Percentiles rank a stretch among this genome's conserved stretches.
Conservation (phyloP, 1,139 yeast genomes). For the Sugiyamaella paludigena region DNA sequence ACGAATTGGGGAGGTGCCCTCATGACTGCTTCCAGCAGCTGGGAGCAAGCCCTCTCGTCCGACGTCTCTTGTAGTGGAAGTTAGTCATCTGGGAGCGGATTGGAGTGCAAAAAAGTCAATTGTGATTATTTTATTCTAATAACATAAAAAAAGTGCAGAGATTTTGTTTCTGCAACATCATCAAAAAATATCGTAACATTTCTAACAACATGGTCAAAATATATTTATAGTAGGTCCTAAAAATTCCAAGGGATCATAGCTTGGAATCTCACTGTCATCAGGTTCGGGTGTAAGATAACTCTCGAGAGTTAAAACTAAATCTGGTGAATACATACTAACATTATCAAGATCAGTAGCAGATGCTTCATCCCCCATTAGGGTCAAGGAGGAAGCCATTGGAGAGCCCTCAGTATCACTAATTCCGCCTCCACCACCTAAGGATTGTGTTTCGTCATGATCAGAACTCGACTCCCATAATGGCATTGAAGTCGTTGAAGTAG, state of each 20-base stretch:
- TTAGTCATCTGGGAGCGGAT: too few relatives aligned
- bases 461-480: conserved; percentile 12
- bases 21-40: too few relatives aligned
- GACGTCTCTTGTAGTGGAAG: too few relatives aligned
- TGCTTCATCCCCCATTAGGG: conserved; percentile 9
- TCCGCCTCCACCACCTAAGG: conserved; percentile 7
- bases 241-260: conserved; percentile 29
- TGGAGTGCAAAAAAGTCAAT: background rate
- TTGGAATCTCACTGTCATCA: conserved; percentile 20
- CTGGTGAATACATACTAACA: conserved; percentile 17
- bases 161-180: too few relatives aligned
- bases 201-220: conserved; percentile 19
- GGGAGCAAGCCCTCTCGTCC: too few relatives aligned
- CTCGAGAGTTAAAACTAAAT: conserved; percentile 24
- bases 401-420: conserved; percentile 10
- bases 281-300: conserved; percentile 30
- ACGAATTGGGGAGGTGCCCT: background rate
- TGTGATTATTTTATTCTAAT: too few relatives aligned
- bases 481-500: conserved; percentile 1
- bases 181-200: conserved; percentile 4
- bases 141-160: background rate
- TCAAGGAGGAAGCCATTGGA: conserved; percentile 6
- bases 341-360: conserved; percentile 10
- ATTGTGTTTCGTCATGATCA: conserved; percentile 13
- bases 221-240: conserved; percentile 28